These are phyloP conservation scores for Trichosporon sp. DNA, from an alignment of 1,284 basidiomycete species.

Conservation along the genomic window DNA sequence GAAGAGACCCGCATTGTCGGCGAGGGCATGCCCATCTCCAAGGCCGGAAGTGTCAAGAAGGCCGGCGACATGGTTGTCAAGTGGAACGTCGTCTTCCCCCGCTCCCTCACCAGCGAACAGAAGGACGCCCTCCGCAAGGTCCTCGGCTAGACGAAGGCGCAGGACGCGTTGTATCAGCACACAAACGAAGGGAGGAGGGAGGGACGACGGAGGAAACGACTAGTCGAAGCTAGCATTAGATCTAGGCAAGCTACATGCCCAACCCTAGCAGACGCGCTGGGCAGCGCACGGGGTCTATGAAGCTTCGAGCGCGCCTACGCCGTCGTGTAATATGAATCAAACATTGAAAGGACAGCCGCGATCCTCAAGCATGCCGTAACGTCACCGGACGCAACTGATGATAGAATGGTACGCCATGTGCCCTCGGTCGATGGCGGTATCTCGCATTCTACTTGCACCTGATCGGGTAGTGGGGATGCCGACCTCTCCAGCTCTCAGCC, in stretches of 20 bases:
- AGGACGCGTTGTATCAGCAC: background rate
- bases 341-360: background rate
- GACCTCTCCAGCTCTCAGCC: too few relatives aligned
- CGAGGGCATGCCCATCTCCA: conserved; percentile 88
- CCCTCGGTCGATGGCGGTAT: background rate
- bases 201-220: background rate
- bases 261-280: background rate
- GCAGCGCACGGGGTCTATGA: background rate
- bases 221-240: conserved; percentile 2
- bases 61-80: conserved; percentile 79
- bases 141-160: conserved; percentile 38
- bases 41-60: conserved; percentile 63
- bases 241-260: background rate
- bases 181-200: background rate
- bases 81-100: conserved; percentile 82
- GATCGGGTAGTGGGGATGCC: too few relatives aligned
- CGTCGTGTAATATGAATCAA: conserved; percentile 5
- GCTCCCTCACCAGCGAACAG: conserved; percentile 64
- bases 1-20: conserved; percentile 64
- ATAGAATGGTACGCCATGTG: background rate
- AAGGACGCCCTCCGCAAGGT: conserved; percentile 74
- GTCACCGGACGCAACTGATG: background rate
- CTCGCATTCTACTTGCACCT: too few relatives aligned
- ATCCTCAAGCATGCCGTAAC: background rate
- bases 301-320: background rate